A percentile compares a stretch with the other conserved stretches of the same genome.
These are phyloP conservation scores for Rhododendron henanense DNA, from an alignment of 148 eudicot genomes.

Conservation along the genomic window DNA sequence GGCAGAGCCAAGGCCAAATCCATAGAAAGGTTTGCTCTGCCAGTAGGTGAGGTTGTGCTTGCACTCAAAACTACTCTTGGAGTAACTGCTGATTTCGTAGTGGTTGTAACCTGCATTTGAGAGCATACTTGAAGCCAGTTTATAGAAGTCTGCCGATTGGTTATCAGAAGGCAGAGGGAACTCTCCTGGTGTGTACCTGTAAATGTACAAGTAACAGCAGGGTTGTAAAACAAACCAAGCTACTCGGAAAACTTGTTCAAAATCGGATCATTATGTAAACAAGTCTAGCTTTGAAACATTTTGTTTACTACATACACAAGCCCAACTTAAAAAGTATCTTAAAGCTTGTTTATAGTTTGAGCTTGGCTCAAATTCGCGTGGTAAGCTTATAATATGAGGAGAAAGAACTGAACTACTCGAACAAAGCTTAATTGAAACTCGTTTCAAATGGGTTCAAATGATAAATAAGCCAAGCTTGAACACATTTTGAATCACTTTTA, in stretches of 20 bases:
- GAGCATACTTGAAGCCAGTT: slow-evolving; percentile 76
- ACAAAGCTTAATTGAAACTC: neutral
- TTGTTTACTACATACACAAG: neutral
- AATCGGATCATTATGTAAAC: neutral
- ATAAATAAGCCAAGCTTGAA: neutral
- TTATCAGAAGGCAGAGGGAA: slow-evolving; percentile 83
- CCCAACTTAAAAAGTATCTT: neutral
- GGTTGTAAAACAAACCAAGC: neutral
- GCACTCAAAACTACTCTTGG: slow-evolving; percentile 72
- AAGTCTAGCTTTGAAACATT: neutral
- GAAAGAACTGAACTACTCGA: neutral
- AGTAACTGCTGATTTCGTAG: slow-evolving; percentile 90
- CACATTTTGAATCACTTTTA: neutral
- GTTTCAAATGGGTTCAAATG: neutral
- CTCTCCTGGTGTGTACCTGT: slow-evolving; percentile 92
- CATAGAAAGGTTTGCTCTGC: slow-evolving; percentile 67
- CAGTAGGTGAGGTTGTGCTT: slow-evolving; percentile 87
- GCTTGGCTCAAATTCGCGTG: neutral
- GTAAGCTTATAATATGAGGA: neutral
- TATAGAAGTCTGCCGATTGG: slow-evolving; percentile 77
- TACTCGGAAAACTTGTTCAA: neutral
- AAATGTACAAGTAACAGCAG: slow-evolving; percentile 9
- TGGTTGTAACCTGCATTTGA: slow-evolving; percentile 67
- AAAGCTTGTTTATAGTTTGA: neutral
- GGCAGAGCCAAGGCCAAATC: slow-evolving; percentile 87